Conservation (phyloP, 78 protist genomes). For the Pigoraptor vietnamica region DNA sequence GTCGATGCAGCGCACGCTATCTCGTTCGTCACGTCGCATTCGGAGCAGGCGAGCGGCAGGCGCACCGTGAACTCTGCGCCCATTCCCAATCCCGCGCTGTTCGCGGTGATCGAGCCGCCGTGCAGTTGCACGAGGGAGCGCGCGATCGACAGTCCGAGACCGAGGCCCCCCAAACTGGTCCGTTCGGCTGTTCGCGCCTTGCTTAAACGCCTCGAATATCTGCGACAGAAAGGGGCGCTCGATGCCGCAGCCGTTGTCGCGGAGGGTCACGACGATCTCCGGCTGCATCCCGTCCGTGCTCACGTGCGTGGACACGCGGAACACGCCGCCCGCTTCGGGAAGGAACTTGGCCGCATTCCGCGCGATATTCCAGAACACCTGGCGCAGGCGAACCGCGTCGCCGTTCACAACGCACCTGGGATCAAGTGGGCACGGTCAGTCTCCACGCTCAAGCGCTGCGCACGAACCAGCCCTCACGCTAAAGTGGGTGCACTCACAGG, state of each 20-base stretch:
- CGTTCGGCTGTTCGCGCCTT: not conserved
- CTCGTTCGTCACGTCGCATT: too few relatives aligned
- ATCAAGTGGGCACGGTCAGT: too few relatives aligned
- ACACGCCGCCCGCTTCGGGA: not conserved
- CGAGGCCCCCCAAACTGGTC: not conserved
- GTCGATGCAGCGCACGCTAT: too few relatives aligned
- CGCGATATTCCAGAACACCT: not conserved
- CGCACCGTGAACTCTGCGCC: not conserved
- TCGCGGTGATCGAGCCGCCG: not conserved
- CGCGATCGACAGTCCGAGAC: not conserved
- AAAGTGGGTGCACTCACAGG: not conserved
- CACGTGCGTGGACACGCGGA: not conserved
- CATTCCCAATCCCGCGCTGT: not conserved
- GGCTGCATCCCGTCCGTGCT: not conserved
- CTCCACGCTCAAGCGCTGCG: too few relatives aligned
- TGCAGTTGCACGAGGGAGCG: not conserved
- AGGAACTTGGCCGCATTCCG: not conserved
- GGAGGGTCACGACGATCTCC: not conserved
- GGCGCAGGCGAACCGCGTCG: not conserved
- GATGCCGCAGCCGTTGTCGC: not conserved
- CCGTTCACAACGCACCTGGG: too few relatives aligned
- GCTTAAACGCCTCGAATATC: not conserved
- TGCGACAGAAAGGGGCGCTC: not conserved
- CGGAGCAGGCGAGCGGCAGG: too few relatives aligned
- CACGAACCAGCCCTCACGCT: not conserved